Percentiles rank a stretch among this genome's conserved stretches.
phyloP scores from a whole-genome alignment of 2,329 filamentous ascomycete genomes.

The Fusarium aywerte region DNA sequence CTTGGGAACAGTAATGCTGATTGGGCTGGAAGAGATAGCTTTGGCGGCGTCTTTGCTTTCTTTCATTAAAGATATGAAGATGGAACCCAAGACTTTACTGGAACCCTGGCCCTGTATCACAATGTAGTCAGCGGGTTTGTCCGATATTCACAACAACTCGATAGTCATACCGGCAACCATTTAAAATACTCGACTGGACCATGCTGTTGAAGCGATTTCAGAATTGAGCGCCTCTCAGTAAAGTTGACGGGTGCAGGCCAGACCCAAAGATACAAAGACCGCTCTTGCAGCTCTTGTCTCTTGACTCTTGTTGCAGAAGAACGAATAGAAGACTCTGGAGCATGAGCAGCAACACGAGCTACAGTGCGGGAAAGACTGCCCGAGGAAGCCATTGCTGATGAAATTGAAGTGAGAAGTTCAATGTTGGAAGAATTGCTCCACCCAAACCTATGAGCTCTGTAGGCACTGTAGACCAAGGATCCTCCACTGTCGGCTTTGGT shows the following conservation, averaged over 20 bases:
- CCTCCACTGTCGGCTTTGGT: conserved; percentile 36
- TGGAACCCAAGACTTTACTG: conserved; percentile 39
- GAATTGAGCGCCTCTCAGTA: conserved; percentile 65
- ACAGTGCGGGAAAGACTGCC: not conserved
- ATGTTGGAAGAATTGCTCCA: conserved; percentile 1
- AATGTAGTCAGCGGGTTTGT: conserved; percentile 5
- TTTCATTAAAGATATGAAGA: conserved; percentile 62
- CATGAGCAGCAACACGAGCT: not conserved
- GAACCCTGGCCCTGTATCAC: conserved; percentile 55
- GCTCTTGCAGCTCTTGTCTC: conserved; percentile 6
- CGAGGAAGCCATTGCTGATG: not conserved
- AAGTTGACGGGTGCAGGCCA: conserved; percentile 63
- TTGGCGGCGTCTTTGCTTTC: conserved; percentile 52
- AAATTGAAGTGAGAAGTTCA: not conserved
- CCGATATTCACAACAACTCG: not conserved
- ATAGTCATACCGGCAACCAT: conserved; percentile 36
- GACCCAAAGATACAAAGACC: conserved; percentile 60
- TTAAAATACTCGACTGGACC: conserved; percentile 65
- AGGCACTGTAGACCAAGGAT: not conserved
- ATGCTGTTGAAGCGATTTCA: conserved; percentile 62
- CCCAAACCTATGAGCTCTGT: conserved; percentile 1
- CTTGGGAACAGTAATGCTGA: conserved; percentile 57
- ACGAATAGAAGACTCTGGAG: not conserved
- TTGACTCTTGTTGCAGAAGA: not conserved
- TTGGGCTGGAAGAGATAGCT: conserved; percentile 59